Evolutionary conservation across 73 alveolate species (phyloP).

Genomic region (Durusdinium trenchii): DNA sequence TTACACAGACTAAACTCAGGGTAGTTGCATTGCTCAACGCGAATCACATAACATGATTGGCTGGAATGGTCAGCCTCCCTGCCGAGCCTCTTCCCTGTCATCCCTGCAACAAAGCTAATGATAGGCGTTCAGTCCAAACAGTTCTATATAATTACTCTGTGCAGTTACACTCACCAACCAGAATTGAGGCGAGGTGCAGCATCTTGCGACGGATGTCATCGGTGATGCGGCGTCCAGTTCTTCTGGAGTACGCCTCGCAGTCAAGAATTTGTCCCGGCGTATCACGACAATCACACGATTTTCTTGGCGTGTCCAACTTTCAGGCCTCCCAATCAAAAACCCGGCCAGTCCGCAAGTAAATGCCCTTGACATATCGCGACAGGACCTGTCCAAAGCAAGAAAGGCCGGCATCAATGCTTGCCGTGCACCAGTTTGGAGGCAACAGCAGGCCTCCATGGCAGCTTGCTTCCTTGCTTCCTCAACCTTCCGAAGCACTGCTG

Average conservation of each 20-base stretch:
- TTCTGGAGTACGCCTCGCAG: conserved; percentile 17
- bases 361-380: conserved; percentile 75
- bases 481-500: background rate
- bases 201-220: conserved; percentile 65
- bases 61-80: too few relatives aligned
- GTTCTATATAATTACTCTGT: background rate
- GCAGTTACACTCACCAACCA: background rate
- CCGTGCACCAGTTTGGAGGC: background rate
- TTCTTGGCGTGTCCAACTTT: background rate
- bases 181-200: background rate
- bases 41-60: too few relatives aligned
- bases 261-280: background rate
- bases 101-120: conserved; percentile 2
- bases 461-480: conserved; percentile 38
- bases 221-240: conserved; percentile 81
- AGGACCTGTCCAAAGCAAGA: conserved; percentile 12
- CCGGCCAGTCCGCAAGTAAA: conserved; percentile 69
- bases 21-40: too few relatives aligned
- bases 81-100: conserved; percentile 49
- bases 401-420: background rate
- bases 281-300: background rate
- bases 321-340: conserved; percentile 88
- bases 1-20: too few relatives aligned
- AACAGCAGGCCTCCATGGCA: conserved; percentile 66
- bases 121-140: background rate